Evolutionary conservation across 1,284 basidiomycete species (phyloP), one percentile per base, ranked within the genome.

Genomic region (Cutaneotrichosporon sp.): DNA sequence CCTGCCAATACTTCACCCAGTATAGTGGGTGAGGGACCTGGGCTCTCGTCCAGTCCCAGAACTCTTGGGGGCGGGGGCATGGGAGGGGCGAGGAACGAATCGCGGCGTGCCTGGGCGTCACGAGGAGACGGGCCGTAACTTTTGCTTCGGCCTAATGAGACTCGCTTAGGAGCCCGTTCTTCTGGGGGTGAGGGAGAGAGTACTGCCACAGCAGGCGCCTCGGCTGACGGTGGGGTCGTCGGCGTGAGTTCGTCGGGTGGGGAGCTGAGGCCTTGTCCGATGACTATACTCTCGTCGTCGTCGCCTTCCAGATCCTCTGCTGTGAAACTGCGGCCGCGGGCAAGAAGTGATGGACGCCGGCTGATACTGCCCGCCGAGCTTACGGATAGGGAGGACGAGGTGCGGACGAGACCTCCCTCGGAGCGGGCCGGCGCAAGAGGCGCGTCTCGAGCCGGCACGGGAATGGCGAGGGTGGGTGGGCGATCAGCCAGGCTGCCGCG

Each of bases 261-360:
- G 21, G n/a, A 34, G 18, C 34, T 36, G 13, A 11, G 16, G 5
- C 38, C 55, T 38, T 13, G 21, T 11, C 30, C 30, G 3, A 53
- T 34, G 51, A 9, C 14, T 18, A 46, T 46, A 18, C 42, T 16
- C 30, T 53, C 18, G n/a, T 64, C 69, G 13, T 59, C 53, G 58
- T 73, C 74, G 4, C 65, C 71, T 34, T 72, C 69, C 6, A 81
- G 73, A 58, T 81, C 80, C 18, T 70, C 69, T 2, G 80, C 80
- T 7, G 80, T 81, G 61, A 80, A 81, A 65, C 75, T 78, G 10
- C 73, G 66, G 5, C 79, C 79, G 47, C 79, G 69, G 50, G 77
- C 77, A 1, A 81, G 69, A 1, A 80, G 70, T 53, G 72, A 65
- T 0, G 74, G 74, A 2, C 75, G 56, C 40, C 64, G 51, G 58